Evolutionary conservation across 169 alveolate species (phyloP).

Genomic region (Amoebophrya sp.): DNA sequence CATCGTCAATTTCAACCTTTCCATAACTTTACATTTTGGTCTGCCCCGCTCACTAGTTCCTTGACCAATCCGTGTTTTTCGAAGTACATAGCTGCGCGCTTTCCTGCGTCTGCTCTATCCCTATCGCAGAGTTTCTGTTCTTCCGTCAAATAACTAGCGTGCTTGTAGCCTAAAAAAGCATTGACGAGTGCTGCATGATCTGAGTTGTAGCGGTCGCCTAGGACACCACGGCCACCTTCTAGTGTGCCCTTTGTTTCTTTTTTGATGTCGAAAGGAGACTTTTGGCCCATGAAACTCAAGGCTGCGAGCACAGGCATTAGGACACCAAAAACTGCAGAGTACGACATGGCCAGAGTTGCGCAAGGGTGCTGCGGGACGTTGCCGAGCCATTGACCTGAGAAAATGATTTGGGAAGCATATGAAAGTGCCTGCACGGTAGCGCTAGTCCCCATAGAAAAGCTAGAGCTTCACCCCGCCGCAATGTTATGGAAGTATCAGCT

Average conservation of each 20-base stretch:
- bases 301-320: background rate
- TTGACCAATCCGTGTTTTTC: background rate
- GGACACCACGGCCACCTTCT: background rate
- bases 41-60: background rate
- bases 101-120: background rate
- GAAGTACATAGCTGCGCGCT: background rate
- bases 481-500: no score
- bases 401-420: no score
- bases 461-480: no score
- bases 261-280: background rate
- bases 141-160: background rate
- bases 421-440: no score
- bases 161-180: background rate
- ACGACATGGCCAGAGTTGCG: background rate
- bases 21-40: background rate
- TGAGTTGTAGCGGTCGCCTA: background rate
- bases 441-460: no score
- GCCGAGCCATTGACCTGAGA: background rate
- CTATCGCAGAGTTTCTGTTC: background rate
- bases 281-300: background rate
- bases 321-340: background rate
- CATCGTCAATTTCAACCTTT: no score
- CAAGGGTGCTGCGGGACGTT: background rate
- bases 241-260: background rate
- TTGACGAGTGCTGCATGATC: background rate